Base-by-base conservation (phyloP, 495 filamentous ascomycete genomes). In the Hypoxylon fuscum region DNA sequence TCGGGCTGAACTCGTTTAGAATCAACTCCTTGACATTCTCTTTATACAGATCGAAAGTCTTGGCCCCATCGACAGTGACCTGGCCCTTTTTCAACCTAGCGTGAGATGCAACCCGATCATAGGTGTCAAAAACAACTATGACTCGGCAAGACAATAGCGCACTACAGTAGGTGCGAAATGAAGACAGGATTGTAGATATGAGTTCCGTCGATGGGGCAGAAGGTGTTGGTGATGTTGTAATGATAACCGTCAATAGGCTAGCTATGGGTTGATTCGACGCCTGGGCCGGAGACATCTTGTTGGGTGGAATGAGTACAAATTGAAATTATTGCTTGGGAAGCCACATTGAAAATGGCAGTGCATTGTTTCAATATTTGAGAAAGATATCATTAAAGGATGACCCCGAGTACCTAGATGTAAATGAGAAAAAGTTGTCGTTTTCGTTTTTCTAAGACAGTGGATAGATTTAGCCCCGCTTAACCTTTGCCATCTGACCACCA, bases 211-310 rank as follows among this genome's bases (percentile, higher is more conserved):
- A 79, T 2, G 78, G 78, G 0, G 76, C 78, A 22, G 78, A 81
- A 7, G 78, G 78, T 0, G 78, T 80, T 15, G 78, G 78, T 22
- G 78, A 81, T 4, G 76, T 81, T 46, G 78, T 80, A 67, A 81
- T 75, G 32, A 81, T 72, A 21, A 81, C 64, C 6, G 78, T 81
- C 40, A 81, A 45, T 25, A 75, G 51, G 31, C 64, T 63, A 18
- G 53, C 48, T 18, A 57, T 27, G 17, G 48, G 45, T 9, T 52
- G 52, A 7, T 21, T 17, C n/a, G 35, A 25, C 14, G 35, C 18
- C n/a, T 11, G 9, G 9, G 25, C 20, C 21, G 29, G 22, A 3
- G 43, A 31, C 62, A 66, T 66, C 15, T 53, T 22, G 40, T 6
- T 15, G 17, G 27, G 18, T 35, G 10, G 18, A 32, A 47, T 42